A percentile compares a stretch with the other conserved stretches of the same genome.
phyloP scores from a whole-genome alignment of 192 early-diverging fungal species.

The Backusella sp. region DNA sequence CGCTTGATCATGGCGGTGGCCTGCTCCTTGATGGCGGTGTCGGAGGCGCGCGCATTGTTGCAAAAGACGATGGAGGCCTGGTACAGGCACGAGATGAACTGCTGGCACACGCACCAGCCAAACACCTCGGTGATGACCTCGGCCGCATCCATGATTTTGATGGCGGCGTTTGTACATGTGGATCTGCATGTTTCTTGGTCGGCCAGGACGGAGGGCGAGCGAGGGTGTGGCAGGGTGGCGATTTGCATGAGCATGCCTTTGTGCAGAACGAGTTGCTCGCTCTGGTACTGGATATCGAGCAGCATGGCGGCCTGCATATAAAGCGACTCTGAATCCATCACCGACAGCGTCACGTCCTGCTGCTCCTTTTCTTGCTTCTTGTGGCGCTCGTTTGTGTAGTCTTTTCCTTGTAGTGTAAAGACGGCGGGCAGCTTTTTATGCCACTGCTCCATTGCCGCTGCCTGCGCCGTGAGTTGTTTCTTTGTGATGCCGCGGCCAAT shows the following conservation, averaged over 20 bases:
- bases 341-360: background rate
- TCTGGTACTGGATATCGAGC: conserved; percentile 35
- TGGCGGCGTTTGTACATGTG: conserved; percentile 29
- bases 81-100: conserved; percentile 34
- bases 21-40: background rate
- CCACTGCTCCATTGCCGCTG: conserved; percentile 22
- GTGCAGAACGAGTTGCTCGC: conserved; percentile 31
- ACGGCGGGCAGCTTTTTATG: conserved; percentile 9
- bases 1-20: conserved; percentile 15
- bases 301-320: conserved; percentile 21
- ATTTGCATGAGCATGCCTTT: conserved; percentile 14
- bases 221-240: background rate
- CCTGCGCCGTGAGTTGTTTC: conserved; percentile 21
- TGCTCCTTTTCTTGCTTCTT: background rate
- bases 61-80: conserved; percentile 38
- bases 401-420: background rate
- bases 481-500: conserved; percentile 3
- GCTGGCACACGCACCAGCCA: conserved; percentile 40
- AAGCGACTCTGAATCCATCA: conserved; percentile 15
- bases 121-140: conserved; percentile 23
- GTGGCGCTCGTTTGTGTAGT: background rate
- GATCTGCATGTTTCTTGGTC: background rate
- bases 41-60: conserved; percentile 7
- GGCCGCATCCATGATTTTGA: conserved; percentile 26
- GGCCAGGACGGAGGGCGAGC: background rate